phyloP scores from a whole-genome alignment of 306 rosid genomes.

The Cyclanthera cordifolia region DNA sequence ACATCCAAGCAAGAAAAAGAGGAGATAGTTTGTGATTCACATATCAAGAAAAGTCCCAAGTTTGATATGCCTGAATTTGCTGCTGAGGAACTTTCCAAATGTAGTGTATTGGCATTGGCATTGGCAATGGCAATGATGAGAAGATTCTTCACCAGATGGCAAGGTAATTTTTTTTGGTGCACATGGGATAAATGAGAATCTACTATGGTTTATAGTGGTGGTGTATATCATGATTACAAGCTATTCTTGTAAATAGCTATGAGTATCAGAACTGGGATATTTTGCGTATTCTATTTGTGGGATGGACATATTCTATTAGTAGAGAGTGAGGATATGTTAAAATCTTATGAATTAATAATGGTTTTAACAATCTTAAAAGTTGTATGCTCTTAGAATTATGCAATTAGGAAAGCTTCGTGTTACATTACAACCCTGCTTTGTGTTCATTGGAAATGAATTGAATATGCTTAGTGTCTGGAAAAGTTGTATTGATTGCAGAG shows the following conservation, averaged over 20 bases:
- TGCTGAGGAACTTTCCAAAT: background rate
- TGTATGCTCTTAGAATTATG: background rate
- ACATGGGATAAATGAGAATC: background rate
- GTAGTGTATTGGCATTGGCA: background rate
- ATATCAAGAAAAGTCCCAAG: background rate
- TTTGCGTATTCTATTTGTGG: conserved; percentile 7
- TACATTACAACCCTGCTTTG: background rate
- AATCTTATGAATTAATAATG: background rate
- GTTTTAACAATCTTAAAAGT: background rate
- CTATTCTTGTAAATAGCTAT: conserved; percentile 12
- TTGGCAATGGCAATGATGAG: conserved; percentile 5
- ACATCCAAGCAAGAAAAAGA: conserved; percentile 7
- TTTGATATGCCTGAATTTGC: background rate
- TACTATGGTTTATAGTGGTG: background rate
- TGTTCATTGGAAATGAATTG: background rate
- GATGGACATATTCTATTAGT: background rate
- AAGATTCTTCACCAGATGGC: background rate
- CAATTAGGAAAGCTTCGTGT: background rate
- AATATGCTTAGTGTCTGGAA: background rate
- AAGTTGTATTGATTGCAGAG: background rate
- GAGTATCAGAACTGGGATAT: conserved; percentile 2
- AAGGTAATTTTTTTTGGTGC: conserved; percentile 9
- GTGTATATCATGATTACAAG: conserved; percentile 6
- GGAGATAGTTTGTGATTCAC: background rate
- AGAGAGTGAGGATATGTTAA: conserved; percentile 4